A percentile compares a stretch with the other conserved stretches of the same genome.
Evolutionary conservation across 2,329 filamentous ascomycete genomes (phyloP).

Genomic region (Fusarium sp.): DNA sequence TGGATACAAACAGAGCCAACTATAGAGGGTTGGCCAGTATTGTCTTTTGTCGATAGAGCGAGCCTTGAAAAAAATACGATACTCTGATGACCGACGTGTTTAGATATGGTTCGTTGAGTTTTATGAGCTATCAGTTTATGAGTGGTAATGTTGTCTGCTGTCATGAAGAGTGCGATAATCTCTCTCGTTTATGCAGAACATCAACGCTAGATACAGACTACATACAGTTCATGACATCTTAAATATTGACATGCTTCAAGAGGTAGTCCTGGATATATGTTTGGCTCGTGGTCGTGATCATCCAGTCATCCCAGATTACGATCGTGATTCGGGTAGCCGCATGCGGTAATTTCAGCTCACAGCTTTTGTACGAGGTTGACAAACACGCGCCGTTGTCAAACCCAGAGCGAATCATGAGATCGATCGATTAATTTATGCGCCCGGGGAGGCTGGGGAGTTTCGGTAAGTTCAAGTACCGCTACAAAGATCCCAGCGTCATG

Average conservation of each 20-base stretch:
- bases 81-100: constrained; percentile 3
- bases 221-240: neutral
- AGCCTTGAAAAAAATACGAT: constrained; percentile 23
- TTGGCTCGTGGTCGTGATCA: neutral
- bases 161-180: neutral
- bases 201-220: neutral
- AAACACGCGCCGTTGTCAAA: constrained; percentile 5
- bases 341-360: constrained; percentile 13
- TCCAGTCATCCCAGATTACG: neutral
- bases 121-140: constrained; percentile 1
- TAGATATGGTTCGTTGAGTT: neutral
- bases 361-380: neutral
- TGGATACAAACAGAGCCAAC: constrained; percentile 20
- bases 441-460: constrained; percentile 25
- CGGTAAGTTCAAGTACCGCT: constrained; percentile 18
- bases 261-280: neutral
- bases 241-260: neutral
- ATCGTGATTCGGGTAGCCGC: constrained; percentile 10
- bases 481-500: constrained; percentile 32
- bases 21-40: constrained; percentile 12
- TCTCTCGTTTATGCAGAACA: neutral
- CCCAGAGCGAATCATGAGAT: constrained; percentile 26
- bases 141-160: neutral
- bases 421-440: constrained; percentile 23
- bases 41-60: constrained; percentile 20